phyloP scores from a whole-genome alignment of 257 asterid species.

The Plantago major region DNA sequence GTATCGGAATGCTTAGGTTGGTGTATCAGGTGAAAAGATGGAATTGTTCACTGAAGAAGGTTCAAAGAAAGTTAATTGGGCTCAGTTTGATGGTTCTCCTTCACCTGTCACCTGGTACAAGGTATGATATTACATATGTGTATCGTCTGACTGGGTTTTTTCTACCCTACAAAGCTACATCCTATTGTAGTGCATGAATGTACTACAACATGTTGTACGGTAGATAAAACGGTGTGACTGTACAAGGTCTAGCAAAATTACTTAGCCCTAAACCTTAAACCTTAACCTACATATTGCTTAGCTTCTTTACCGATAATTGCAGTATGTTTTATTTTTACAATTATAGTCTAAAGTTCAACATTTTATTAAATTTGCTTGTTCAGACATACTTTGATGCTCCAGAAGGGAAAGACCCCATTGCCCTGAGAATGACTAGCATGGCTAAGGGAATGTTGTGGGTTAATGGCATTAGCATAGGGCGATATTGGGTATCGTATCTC shows the following conservation, averaged over 20 bases:
- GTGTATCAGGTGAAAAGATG: conserved; percentile 59
- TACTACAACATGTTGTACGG: too few relatives aligned
- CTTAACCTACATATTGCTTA: too few relatives aligned
- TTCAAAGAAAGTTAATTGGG: conserved; percentile 56
- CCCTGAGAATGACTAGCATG: conserved; percentile 61
- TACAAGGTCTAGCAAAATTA: too few relatives aligned
- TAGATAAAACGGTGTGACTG: neutral
- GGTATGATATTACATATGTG: conserved; percentile 40
- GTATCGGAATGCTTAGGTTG: conserved; percentile 37
- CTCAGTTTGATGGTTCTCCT: conserved; percentile 18
- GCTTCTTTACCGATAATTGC: too few relatives aligned
- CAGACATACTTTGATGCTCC: conserved; percentile 85
- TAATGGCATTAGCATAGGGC: conserved; percentile 77
- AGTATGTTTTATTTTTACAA: neutral
- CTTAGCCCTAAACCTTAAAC: too few relatives aligned
- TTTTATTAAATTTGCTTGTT: neutral
- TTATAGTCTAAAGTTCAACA: neutral
- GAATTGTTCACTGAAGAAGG: conserved; percentile 62
- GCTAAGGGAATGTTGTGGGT: conserved; percentile 88
- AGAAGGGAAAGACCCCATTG: conserved; percentile 60
- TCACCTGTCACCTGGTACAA: conserved; percentile 85
- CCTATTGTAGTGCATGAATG: too few relatives aligned
- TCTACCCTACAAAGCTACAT: too few relatives aligned
- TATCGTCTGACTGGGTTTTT: too few relatives aligned
- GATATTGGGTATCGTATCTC: conserved; percentile 78